phyloP scores from a whole-genome alignment of 2,329 filamentous ascomycete genomes.

The Colletotrichum paranaense region DNA sequence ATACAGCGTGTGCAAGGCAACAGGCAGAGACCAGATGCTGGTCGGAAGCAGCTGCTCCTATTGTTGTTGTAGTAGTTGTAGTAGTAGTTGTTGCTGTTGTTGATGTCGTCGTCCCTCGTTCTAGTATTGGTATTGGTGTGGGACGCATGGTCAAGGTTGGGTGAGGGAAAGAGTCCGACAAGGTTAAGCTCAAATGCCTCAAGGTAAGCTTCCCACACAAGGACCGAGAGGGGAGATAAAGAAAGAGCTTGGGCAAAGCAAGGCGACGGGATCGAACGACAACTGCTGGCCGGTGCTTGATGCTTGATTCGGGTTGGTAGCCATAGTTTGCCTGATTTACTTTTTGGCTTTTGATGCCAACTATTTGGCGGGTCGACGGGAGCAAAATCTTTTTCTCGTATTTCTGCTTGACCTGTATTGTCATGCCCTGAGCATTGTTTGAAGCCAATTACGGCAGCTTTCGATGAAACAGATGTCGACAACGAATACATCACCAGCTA shows the following conservation, averaged over 20 bases:
- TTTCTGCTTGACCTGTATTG: neutral
- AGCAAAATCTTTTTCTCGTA: neutral
- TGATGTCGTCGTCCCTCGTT: neutral
- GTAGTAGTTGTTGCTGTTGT: neutral
- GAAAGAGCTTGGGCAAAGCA: neutral
- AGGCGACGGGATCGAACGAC: constrained; percentile 11
- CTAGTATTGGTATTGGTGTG: neutral
- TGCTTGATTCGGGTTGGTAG: neutral
- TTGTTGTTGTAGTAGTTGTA: neutral
- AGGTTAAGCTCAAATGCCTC: constrained; percentile 9
- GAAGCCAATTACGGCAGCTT: neutral
- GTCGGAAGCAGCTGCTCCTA: neutral
- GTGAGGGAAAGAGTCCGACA: neutral
- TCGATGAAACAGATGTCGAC: neutral
- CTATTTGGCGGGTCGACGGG: neutral
- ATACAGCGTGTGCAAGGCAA: neutral
- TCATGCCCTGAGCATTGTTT: neutral
- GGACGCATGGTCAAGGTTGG: neutral
- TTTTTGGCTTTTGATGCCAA: neutral
- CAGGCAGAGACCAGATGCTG: neutral
- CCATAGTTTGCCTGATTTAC: neutral
- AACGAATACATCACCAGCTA: neutral
- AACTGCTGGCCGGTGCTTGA: constrained; percentile 19
- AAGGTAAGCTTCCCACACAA: neutral
- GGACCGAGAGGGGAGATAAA: neutral